Conservation (phyloP, 768 basidiomycete species). For the Panaeolus papilionaceus region DNA sequence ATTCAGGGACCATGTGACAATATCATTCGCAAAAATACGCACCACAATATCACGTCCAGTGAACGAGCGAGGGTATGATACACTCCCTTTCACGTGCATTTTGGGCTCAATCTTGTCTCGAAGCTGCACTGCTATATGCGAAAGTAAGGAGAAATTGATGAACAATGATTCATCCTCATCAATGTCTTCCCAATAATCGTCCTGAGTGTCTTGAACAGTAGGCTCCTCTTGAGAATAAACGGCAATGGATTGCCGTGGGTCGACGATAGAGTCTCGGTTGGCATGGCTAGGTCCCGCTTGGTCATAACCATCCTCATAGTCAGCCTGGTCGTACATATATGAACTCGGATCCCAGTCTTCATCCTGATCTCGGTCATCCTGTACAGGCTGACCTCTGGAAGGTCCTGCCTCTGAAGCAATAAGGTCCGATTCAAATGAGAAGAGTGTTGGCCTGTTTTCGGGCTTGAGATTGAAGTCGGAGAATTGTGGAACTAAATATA, state of each 20-base stretch:
- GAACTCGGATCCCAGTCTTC: constrained; percentile 27
- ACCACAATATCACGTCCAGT: constrained; percentile 96
- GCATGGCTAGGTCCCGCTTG: constrained; percentile 3
- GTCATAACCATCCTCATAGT: constrained; percentile 10
- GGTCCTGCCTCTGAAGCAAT: constrained; percentile 19
- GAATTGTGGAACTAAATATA: constrained; percentile 10
- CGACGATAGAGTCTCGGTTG: constrained; percentile 26
- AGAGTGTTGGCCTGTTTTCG: constrained; percentile 2
- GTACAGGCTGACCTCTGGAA: constrained; percentile 15
- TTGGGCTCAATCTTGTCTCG: constrained; percentile 89
- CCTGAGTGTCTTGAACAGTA: constrained; percentile 42
- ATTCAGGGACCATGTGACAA: background rate
- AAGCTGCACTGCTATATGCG: constrained; percentile 88
- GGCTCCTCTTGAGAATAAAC: constrained; percentile 36
- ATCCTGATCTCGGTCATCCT: constrained; percentile 16
- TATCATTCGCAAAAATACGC: constrained; percentile 41
- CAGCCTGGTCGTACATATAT: constrained; percentile 21
- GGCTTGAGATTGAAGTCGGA: constrained; percentile 8
- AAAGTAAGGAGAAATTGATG: constrained; percentile 87
- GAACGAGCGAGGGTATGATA: constrained; percentile 89
- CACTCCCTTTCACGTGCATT: constrained; percentile 90
- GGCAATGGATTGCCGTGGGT: constrained; percentile 44
- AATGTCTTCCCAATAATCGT: constrained; percentile 65
- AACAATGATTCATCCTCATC: constrained; percentile 70
- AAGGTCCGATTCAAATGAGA: background rate